These are phyloP conservation scores for Ganoderma sinense DNA, from an alignment of 1,284 basidiomycete genomes.

Conservation along the genomic window DNA sequence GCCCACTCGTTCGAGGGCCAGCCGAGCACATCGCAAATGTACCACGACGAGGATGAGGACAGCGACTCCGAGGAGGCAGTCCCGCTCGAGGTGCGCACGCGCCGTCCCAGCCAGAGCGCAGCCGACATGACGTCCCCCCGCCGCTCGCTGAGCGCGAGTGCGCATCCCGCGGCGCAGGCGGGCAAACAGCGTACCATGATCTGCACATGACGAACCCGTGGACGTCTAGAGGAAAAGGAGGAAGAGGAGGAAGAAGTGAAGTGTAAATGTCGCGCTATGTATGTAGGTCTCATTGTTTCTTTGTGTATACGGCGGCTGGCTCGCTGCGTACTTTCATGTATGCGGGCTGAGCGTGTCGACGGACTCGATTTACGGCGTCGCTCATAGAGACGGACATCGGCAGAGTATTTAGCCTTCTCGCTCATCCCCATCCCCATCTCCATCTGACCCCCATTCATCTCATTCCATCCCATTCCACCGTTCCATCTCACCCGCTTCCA, in stretches of 20 bases:
- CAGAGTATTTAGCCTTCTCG: constrained; percentile 9
- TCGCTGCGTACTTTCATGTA: constrained; percentile 2
- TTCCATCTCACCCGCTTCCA: neutral
- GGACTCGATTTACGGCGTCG: constrained; percentile 29
- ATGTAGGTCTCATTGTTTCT: neutral
- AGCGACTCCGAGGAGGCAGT: constrained; percentile 36
- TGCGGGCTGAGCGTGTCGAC: constrained; percentile 12
- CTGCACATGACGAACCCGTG: constrained; percentile 28
- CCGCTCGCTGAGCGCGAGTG: constrained; percentile 22
- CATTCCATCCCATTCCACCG: constrained; percentile 7
- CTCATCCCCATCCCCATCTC: constrained; percentile 9
- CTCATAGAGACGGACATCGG: constrained; percentile 33
- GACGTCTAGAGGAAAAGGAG: neutral
- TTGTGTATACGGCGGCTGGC: constrained; percentile 3
- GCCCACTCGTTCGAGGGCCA: constrained; percentile 30
- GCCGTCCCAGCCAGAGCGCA: constrained; percentile 37
- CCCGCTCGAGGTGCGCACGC: constrained; percentile 41
- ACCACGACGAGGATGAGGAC: constrained; percentile 46
- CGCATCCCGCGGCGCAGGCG: constrained; percentile 23
- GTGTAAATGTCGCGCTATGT: neutral
- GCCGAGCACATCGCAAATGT: constrained; percentile 43
- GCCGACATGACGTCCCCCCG: constrained; percentile 32
- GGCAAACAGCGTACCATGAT: constrained; percentile 33
- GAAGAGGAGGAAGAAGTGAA: neutral
- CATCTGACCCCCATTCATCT: constrained; percentile 5